Percentiles rank a stretch among this genome's conserved stretches.
phyloP scores from a whole-genome alignment of 176 grass and related monocot species.

The Saccharum officinarum region DNA sequence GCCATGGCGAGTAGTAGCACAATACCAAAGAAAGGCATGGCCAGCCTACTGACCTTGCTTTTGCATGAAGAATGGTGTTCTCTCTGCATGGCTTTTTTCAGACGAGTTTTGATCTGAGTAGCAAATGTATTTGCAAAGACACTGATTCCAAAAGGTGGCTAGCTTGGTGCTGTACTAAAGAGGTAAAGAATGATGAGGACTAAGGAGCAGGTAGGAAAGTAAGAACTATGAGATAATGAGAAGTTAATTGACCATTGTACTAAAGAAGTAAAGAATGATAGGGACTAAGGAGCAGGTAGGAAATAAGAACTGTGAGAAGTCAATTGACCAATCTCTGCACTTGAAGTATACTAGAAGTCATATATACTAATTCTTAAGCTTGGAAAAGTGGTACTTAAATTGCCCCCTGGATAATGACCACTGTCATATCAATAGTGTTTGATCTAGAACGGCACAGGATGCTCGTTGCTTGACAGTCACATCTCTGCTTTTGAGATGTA shows the following conservation, averaged over 20 bases:
- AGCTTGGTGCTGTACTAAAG: not conserved
- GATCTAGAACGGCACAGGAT: not conserved
- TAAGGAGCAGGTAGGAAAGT: not conserved
- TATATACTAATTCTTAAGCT: not conserved
- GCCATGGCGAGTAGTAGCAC: not conserved
- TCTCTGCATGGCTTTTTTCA: not conserved
- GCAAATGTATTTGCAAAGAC: not conserved
- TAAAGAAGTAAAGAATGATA: no score
- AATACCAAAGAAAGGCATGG: not conserved
- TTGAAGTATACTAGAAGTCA: not conserved
- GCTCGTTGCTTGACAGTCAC: not conserved
- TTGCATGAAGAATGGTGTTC: not conserved
- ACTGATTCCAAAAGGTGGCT: not conserved
- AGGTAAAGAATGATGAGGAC: not conserved
- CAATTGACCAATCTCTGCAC: conserved; percentile 6
- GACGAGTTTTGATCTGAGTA: not conserved
- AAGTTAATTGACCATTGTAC: not conserved
- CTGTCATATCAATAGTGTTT: not conserved
- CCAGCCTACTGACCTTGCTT: not conserved
- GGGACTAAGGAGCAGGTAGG: no score
- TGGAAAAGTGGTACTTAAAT: not conserved
- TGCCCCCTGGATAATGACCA: not conserved
- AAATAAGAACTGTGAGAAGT: no score
- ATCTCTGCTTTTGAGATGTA: not conserved
- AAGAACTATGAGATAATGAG: not conserved